Evolutionary conservation across 129 eudicot genomes (phyloP), one percentile per base, ranked within the genome.

Genomic region (Lactuca sativa): DNA sequence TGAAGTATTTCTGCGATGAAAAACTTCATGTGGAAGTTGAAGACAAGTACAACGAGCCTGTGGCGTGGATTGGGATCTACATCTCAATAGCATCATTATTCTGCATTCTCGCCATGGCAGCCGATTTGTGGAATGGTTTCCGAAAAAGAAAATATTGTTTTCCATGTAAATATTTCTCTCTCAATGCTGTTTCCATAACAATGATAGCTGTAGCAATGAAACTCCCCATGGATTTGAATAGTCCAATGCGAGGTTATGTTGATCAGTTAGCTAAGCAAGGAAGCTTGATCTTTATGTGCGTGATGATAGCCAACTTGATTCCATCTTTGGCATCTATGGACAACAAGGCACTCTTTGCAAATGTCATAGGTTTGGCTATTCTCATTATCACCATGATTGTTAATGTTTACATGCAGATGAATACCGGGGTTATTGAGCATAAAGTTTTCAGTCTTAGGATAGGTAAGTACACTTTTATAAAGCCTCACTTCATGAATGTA

Each of bases 21-120:
- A 41, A 0, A 41, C 2, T 0, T 41, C 0, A 8, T 41, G 8
- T 12, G 12, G 48, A 8, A 41, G 12, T 3, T 5, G 37, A 12
- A 25, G 57, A 9, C 3, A 32, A 5, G 41, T 65, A 64, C 54
- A 56, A 40, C 66, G 32, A 65, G 21, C 79, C 79, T 31, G 34
- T 66, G 79, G 49, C 64, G 33, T 75, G 53, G 67, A 75, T 75
- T 32, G 79, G 79, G 60, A 31, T 75, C 13, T 75, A 75, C 17
- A 58, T 75, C 2, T 67, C 79, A 1, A 56, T 59, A 57, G 79
- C 79, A 66, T 57, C 79, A 6, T 21, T 56, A 4, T 38, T 58
- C n/a, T 75, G 79, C 64, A 49, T 70, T 25, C 10, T 75, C 5
- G 61, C 52, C 13, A 75, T 66, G 79, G 74, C 21, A 6, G 67